Conservation (phyloP, 805 yeast species). For the Candida taoyuanica region DNA sequence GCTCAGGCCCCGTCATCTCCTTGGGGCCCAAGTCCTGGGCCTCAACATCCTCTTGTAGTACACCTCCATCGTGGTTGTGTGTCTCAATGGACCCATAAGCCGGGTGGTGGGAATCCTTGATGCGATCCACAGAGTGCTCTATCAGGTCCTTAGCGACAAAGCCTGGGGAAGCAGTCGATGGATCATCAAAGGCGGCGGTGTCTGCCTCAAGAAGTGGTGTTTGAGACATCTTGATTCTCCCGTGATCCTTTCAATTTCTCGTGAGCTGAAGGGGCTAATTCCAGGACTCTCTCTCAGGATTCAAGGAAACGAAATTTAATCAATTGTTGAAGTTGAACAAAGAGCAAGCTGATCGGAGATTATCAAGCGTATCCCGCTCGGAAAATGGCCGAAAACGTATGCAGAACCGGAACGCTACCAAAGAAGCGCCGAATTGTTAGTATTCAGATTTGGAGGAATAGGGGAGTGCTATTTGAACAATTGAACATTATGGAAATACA, state of each 20-base stretch:
- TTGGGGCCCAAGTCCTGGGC: conserved; percentile 2
- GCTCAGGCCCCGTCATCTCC: conserved; percentile 5
- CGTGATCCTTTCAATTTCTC: no score
- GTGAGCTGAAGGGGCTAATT: no score
- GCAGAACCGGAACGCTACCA: no score
- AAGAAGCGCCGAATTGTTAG: no score
- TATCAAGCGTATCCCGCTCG: no score
- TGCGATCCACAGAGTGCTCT: conserved; percentile 14
- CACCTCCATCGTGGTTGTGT: neutral
- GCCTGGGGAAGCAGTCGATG: conserved; percentile 17
- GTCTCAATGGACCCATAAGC: conserved; percentile 15
- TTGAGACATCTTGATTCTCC: conserved; percentile 10
- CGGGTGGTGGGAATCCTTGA: conserved; percentile 9
- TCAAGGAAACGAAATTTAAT: no score
- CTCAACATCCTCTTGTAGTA: conserved; percentile 3
- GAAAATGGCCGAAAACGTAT: no score
- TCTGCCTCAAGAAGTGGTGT: conserved; percentile 15
- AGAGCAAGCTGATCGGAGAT: no score
- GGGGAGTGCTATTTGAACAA: no score
- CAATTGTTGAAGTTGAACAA: no score
- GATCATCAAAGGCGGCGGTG: conserved; percentile 17
- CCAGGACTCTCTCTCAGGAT: neutral
- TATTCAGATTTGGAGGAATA: no score
- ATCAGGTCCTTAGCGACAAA: conserved; percentile 15
- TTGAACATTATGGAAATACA: no score